These are phyloP conservation scores for Thraustochytrium sp. DNA, from an alignment of 352 stramenopile genomes.

Conservation along the genomic window DNA sequence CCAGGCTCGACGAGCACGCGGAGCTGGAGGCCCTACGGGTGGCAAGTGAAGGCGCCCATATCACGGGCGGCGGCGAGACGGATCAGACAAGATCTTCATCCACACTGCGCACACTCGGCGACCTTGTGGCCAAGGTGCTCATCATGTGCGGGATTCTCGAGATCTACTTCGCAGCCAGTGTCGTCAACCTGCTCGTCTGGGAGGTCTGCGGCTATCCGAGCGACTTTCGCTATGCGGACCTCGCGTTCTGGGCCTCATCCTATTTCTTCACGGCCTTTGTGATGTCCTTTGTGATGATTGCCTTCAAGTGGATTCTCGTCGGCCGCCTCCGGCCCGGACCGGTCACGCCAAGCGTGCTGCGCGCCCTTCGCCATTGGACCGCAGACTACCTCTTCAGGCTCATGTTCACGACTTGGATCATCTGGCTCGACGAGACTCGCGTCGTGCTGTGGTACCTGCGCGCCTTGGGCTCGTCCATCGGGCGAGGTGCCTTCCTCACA, in stretches of 20 bases:
- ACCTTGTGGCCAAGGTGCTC: neutral
- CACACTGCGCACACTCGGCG: no score
- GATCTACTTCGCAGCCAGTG: neutral
- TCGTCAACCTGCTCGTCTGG: neutral
- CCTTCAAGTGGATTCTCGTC: neutral
- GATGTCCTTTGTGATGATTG: neutral
- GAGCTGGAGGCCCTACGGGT: neutral
- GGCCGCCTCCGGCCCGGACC: neutral
- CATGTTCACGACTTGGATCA: neutral
- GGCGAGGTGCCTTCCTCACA: no score
- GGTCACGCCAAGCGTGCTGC: neutral
- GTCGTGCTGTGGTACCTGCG: no score
- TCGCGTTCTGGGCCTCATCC: neutral
- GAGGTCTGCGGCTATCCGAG: neutral
- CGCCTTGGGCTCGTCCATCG: no score
- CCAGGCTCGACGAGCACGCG: neutral
- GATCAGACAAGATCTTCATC: no score
- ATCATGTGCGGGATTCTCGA: neutral
- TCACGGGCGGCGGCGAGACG: neutral
- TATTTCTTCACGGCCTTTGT: neutral
- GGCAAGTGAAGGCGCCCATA: neutral
- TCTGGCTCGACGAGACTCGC: neutral
- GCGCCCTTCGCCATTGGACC: neutral
- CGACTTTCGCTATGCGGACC: neutral
- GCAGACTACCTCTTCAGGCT: neutral